A percentile compares a stretch with the other conserved stretches of the same genome.
phyloP scores from a whole-genome alignment of 129 eudicot species.

The Tagetes erecta region DNA sequence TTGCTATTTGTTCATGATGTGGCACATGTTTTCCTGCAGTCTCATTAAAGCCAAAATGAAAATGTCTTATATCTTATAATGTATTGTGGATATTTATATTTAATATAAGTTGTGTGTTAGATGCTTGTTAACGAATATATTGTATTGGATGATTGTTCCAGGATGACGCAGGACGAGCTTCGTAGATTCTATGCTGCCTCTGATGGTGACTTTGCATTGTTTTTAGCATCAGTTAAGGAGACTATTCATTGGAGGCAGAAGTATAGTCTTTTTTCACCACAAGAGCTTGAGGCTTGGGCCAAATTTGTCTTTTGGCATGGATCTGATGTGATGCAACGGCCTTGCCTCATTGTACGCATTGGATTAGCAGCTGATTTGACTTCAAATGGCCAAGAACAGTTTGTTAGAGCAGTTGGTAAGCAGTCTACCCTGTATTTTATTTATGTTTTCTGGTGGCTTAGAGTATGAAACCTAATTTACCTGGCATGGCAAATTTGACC shows the following conservation, averaged over 20 bases:
- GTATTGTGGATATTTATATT: not conserved
- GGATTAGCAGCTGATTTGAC: slow-evolving; percentile 54
- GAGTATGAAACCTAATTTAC: not conserved
- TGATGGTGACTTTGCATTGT: slow-evolving; percentile 55
- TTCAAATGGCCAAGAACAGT: slow-evolving; percentile 46
- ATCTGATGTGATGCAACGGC: slow-evolving; percentile 50
- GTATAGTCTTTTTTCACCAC: slow-evolving; percentile 48
- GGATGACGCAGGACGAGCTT: slow-evolving; percentile 65
- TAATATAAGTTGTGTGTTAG: not conserved
- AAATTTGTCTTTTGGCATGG: slow-evolving; percentile 77
- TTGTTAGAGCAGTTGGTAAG: slow-evolving; percentile 72
- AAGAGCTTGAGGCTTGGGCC: slow-evolving; percentile 71
- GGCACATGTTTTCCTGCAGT: not conserved
- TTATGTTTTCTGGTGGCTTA: not conserved
- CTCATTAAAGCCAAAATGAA: slow-evolving; percentile 1
- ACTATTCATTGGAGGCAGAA: slow-evolving; percentile 69
- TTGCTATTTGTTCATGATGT: slow-evolving; percentile 4
- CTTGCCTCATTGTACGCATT: slow-evolving; percentile 63
- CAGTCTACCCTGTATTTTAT: not conserved
- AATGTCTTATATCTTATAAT: not conserved
- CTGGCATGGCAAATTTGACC: not conserved
- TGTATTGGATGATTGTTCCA: slow-evolving; percentile 32
- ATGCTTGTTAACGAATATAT: not conserved
- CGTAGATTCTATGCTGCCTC: slow-evolving; percentile 57
- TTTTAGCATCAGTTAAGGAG: slow-evolving; percentile 58